Evolutionary conservation across 1,284 basidiomycete genomes (phyloP), one percentile per base, ranked within the genome.

Genomic region (Boletus sp.): DNA sequence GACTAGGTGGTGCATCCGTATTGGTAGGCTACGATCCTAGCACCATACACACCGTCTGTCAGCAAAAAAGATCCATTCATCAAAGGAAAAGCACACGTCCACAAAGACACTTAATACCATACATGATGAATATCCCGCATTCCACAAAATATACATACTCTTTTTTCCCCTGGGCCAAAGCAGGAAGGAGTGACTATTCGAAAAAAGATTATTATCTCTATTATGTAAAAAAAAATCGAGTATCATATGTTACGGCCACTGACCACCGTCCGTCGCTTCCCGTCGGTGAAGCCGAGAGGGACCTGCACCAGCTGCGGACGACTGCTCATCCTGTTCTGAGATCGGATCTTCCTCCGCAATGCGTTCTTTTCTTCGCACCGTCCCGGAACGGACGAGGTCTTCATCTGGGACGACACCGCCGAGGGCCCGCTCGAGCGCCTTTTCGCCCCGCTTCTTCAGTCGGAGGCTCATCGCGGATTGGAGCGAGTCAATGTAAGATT

Each of bases 401-500:
- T 71, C 73, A 4, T 73, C 61, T 14, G 74, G 65, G 5, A 52
- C 51, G 17, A 56, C 52, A 20, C 70, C 73, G 44, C 77, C 77
- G 42, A 91, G 72, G 1, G 88, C 88, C 46, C 75, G 73, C 65
- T 93, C 91, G 43, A 94, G 70, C 27, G 84, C 88, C 72, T 89
- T 91, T 68, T 93, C 89, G 22, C 90, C 91, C 48, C 90, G 80
- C 64, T 84, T 90, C 71, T 89, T 90, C 49, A 94, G 70, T 39
- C 91, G 81, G 33, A 93, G 75, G 7, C 72, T 70, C 79, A 94
- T 94, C 20, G 88, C 92, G 14, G 75, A 69, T 61, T 86, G 80
- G 23, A 99, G 73, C 7, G 89, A 88, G 53, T 96, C 92, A 50
- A 94, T 84, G 67, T 99, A 99, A n/a, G 87, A 88, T 45, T 92